phyloP scores from a whole-genome alignment of 805 yeast species.

The Lachancea kluyveri region DNA sequence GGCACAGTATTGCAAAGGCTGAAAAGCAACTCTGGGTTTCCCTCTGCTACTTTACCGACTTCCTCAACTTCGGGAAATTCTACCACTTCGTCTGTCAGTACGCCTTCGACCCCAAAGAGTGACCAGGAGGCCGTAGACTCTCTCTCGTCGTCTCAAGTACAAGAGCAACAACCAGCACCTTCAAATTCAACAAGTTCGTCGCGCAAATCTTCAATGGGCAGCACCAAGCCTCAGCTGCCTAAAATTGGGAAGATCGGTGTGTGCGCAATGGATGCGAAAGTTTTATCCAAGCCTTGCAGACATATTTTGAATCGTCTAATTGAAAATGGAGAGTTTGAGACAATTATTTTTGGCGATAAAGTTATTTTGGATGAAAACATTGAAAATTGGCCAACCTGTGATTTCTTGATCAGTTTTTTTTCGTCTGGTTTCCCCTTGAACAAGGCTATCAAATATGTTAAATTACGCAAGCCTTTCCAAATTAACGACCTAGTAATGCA shows the following conservation, averaged over 20 bases:
- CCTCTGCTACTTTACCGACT: constrained; percentile 1
- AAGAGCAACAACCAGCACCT: constrained; percentile 5
- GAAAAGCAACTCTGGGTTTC: constrained; percentile 7
- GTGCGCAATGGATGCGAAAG: constrained; percentile 98
- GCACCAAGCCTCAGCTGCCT: constrained; percentile 41
- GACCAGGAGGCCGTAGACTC: constrained; percentile 1
- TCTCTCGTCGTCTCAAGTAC: neutral
- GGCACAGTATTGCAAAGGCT: constrained; percentile 6
- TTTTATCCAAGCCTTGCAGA: constrained; percentile 90
- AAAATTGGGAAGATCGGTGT: constrained; percentile 92
- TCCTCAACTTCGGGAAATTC: constrained; percentile 3
- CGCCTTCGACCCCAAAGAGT: constrained; percentile 1
- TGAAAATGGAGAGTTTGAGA: constrained; percentile 92
- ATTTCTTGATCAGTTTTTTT: constrained; percentile 86
- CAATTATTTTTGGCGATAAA: constrained; percentile 95
- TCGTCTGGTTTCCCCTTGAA: constrained; percentile 95
- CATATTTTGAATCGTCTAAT: constrained; percentile 82
- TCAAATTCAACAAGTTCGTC: constrained; percentile 18
- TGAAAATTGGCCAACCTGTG: constrained; percentile 99
- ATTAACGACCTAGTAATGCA: constrained; percentile 89
- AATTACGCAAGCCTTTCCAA: constrained; percentile 80
- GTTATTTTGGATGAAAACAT: constrained; percentile 88
- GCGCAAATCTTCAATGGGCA: constrained; percentile 24
- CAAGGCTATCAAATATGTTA: constrained; percentile 87
- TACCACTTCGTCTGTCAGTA: constrained; percentile 2